Percentiles rank a stretch among this genome's conserved stretches.
These are phyloP conservation scores for Rhynchospora tenuis DNA, from an alignment of 176 grass and related monocot species.

Conservation along the genomic window DNA sequence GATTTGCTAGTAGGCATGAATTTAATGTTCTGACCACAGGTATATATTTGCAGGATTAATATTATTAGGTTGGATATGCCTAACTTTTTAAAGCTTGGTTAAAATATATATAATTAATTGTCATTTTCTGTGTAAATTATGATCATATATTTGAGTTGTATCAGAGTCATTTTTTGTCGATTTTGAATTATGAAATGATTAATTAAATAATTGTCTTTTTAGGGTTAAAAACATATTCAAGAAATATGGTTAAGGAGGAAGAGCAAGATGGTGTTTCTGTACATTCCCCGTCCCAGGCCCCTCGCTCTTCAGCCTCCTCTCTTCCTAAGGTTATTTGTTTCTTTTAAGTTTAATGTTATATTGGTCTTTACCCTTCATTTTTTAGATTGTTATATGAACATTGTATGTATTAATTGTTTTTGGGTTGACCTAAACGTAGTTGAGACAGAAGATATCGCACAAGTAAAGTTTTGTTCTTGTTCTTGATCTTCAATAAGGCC, in stretches of 20 bases:
- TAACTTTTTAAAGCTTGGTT: not conserved
- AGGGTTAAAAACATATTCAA: not conserved
- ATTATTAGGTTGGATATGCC: not conserved
- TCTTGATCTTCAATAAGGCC: not conserved
- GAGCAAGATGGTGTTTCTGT: constrained; percentile 21
- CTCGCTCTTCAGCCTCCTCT: constrained; percentile 21
- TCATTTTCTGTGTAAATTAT: not conserved
- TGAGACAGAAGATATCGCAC: not conserved
- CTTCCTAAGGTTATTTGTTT: constrained; percentile 21
- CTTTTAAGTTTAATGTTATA: not conserved
- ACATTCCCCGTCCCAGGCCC: constrained; percentile 24
- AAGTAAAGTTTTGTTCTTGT: not conserved
- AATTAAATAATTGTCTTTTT: not conserved
- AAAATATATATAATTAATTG: not conserved
- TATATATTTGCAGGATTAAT: not conserved
- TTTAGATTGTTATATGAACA: not conserved
- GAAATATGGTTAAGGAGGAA: constrained; percentile 15
- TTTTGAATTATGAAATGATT: not conserved
- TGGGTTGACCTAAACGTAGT: not conserved
- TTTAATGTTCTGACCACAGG: not conserved
- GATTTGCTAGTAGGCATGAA: not conserved
- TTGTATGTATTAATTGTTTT: not conserved
- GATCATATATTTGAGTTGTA: not conserved
- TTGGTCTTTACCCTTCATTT: not conserved
- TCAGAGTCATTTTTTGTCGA: not conserved